Base-by-base conservation (phyloP, 1,284 basidiomycete species). In the Malassezia psittaci region DNA sequence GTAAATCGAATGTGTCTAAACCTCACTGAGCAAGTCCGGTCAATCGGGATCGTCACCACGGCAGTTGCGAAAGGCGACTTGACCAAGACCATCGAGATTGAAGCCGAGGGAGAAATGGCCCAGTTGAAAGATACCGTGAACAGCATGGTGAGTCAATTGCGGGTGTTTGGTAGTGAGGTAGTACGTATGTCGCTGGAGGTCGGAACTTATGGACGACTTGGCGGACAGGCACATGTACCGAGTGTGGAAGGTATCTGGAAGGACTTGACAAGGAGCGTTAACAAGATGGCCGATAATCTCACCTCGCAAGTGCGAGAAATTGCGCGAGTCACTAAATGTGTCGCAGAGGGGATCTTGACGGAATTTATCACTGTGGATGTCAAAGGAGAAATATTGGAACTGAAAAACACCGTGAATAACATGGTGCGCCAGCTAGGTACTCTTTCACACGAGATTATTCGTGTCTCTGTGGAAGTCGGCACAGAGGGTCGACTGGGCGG, bases 311-410 rank as follows among this genome's bases (percentile, higher is more conserved):
- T 75, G 35, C 65, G 74, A 52, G 74, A 75, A 53, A 75, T 75
- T 39, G 74, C 74, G 0, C 71, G 73, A n/a, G 74, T 75, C 16
- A 75, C 74, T 29, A 75, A 75, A 42, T 75, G 73, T 41, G 93
- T 98, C 62, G 93, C 94, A 1, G 80, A 85, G 59, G 94, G 94
- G 52, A 89, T 96, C 70, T 79, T 96, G 48, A 83, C 81, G 63
- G 87, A 90, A 76, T 85, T 85, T 41, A 89, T 96, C 76, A 85
- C 89, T 61, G 90, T 96, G 61, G 90, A 96, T 69, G 91, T 93
- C 21, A 88, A 91, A 74, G 91, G 93, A 58, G 93, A 96, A 78
- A 96, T 98, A 81, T 79, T 94, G 8, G 90, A 96, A 64, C 79
- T 96, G 75, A 96, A 81, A 72, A 76, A 77, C 36, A 75, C 74